Percentiles rank a stretch among this genome's conserved stretches.
These are phyloP conservation scores for Citropsis articulata DNA, from an alignment of 345 rosid species.

Conservation along the genomic window DNA sequence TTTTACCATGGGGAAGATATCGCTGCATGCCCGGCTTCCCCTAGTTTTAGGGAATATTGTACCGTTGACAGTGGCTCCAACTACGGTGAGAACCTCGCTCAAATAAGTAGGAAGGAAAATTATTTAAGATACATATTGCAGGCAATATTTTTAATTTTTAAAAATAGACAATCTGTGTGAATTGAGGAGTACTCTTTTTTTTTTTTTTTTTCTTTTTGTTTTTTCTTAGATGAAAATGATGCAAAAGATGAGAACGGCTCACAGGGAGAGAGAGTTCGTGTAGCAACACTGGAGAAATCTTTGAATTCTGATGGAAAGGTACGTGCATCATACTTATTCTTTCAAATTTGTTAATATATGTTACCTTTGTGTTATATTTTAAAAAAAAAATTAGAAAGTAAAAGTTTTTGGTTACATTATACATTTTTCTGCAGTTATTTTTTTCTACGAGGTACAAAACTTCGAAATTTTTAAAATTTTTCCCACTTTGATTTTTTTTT, in stretches of 20 bases:
- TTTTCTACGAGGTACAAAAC: neutral
- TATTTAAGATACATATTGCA: no score
- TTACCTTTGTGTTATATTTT: neutral
- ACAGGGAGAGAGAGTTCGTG: neutral
- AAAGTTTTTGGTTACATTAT: no score
- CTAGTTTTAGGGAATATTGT: constrained; percentile 48
- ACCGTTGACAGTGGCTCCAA: neutral
- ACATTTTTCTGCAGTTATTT: neutral
- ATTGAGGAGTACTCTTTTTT: neutral
- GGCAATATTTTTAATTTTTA: no score
- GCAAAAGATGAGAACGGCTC: neutral
- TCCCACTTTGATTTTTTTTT: neutral
- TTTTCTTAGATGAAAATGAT: neutral
- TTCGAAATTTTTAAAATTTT: no score
- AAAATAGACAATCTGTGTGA: neutral
- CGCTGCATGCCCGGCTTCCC: constrained; percentile 28
- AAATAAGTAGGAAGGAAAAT: neutral
- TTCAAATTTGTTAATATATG: no score
- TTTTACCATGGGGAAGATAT: constrained; percentile 3
- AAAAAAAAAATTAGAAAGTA: no score
- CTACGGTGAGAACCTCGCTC: neutral
- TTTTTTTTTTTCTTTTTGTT: neutral
- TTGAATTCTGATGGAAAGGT: neutral
- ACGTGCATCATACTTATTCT: neutral
- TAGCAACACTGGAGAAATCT: neutral